Percentiles rank a stretch among this genome's conserved stretches.
Conservation (phyloP, 371 early-diverging fungal species). For the Haplosporangium sp. region DNA sequence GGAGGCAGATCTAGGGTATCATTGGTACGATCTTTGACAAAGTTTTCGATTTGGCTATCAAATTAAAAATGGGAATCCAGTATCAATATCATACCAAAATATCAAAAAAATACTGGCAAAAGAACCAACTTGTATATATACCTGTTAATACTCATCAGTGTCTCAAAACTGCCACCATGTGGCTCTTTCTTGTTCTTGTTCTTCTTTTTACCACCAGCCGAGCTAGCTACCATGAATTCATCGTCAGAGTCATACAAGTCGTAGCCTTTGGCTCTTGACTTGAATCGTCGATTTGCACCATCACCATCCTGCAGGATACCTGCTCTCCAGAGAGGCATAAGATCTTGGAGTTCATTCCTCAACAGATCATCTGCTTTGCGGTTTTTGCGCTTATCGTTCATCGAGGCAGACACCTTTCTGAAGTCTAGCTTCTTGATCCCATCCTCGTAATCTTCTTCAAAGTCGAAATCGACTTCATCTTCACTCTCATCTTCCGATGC, state of each 20-base stretch:
- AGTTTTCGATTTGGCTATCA: conserved; percentile 40
- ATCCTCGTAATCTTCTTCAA: conserved; percentile 47
- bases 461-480: conserved; percentile 46
- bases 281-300: conserved; percentile 21
- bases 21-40: conserved; percentile 35
- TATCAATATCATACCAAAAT: neutral
- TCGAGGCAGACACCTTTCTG: conserved; percentile 13
- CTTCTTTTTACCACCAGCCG: conserved; percentile 22
- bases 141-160: conserved; percentile 44
- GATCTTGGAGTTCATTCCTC: conserved; percentile 29
- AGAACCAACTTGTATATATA: neutral
- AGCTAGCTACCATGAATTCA: conserved; percentile 24
- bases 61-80: neutral
- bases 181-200: conserved; percentile 44
- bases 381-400: conserved; percentile 38
- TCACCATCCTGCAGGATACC: conserved; percentile 44
- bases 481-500: conserved; percentile 22
- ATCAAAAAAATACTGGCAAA: neutral
- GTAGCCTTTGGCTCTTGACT: conserved; percentile 46
- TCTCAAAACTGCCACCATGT: conserved; percentile 42
- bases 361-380: conserved; percentile 41
- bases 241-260: conserved; percentile 38
- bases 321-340: conserved; percentile 47
- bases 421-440: conserved; percentile 38
- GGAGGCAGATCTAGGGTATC: conserved; percentile 60